These are phyloP conservation scores for Malassezia caprae DNA, from an alignment of 1,284 basidiomycete genomes.

Conservation along the genomic window DNA sequence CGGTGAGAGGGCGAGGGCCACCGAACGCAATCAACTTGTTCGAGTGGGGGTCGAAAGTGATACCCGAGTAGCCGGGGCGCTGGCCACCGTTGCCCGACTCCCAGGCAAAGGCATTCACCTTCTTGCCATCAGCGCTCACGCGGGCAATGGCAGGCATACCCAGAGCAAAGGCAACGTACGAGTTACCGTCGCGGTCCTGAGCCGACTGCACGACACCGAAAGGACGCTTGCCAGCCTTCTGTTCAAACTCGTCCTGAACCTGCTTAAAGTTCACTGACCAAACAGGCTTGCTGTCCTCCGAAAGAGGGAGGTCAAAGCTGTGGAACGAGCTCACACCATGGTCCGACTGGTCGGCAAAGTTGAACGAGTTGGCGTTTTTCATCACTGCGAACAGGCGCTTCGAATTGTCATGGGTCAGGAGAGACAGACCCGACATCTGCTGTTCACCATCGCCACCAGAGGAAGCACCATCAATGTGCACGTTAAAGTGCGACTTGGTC, in stretches of 20 bases:
- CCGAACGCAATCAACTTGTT: constrained; percentile 37
- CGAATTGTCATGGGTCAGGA: constrained; percentile 23
- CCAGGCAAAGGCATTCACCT: constrained; percentile 24
- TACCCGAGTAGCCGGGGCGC: constrained; percentile 40
- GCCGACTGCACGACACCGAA: constrained; percentile 41
- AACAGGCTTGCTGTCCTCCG: constrained; percentile 21
- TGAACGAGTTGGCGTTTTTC: constrained; percentile 36
- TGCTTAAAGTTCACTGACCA: constrained; percentile 31
- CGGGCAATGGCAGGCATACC: constrained; percentile 43
- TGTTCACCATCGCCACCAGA: constrained; percentile 32
- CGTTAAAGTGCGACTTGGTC: constrained; percentile 26
- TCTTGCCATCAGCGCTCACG: constrained; percentile 28
- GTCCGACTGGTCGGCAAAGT: constrained; percentile 27
- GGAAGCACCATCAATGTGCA: constrained; percentile 32
- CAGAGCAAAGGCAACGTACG: constrained; percentile 42
- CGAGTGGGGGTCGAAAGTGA: constrained; percentile 29
- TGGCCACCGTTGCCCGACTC: constrained; percentile 33
- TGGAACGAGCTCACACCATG: constrained; percentile 38
- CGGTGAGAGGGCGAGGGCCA: constrained; percentile 36
- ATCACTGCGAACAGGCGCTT: constrained; percentile 37
- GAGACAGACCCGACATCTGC: constrained; percentile 40
- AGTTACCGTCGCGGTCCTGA: constrained; percentile 39
- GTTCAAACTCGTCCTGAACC: constrained; percentile 30
- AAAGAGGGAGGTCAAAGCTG: constrained; percentile 33
- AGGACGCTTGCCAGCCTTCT: constrained; percentile 25